Percentiles rank a stretch among this genome's conserved stretches.
Conservation (phyloP, 352 stramenopile genomes). For the Halophytophthora polymorphica region DNA sequence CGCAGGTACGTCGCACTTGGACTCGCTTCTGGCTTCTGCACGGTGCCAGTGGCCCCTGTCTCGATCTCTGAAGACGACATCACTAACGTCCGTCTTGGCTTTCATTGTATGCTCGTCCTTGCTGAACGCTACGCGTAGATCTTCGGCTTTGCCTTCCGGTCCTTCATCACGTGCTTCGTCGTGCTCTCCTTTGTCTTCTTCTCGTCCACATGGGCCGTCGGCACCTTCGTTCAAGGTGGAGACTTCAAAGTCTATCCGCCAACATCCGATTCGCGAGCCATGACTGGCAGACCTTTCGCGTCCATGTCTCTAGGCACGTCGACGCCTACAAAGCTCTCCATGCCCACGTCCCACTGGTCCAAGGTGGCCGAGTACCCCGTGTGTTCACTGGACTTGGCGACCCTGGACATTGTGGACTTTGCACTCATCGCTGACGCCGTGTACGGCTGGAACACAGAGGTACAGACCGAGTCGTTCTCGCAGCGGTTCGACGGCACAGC, state of each 20-base stretch:
- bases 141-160: constrained; percentile 83
- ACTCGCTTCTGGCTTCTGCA: background rate
- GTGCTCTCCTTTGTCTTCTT: constrained; percentile 87
- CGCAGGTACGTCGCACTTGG: constrained; percentile 40
- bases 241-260: constrained; percentile 81
- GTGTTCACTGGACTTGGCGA: constrained; percentile 60
- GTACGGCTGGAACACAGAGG: constrained; percentile 75
- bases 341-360: constrained; percentile 20
- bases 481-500: constrained; percentile 81
- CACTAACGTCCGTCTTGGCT: constrained; percentile 6
- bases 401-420: constrained; percentile 80
- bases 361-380: constrained; percentile 78
- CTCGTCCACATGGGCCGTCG: constrained; percentile 82
- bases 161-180: constrained; percentile 84
- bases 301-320: constrained; percentile 6
- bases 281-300: constrained; percentile 14
- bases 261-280: constrained; percentile 14
- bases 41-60: too few relatives aligned
- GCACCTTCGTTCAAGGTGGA: constrained; percentile 82
- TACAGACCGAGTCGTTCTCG: constrained; percentile 72
- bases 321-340: too few relatives aligned
- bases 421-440: constrained; percentile 79
- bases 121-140: constrained; percentile 29
- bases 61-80: background rate
- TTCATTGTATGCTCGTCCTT: background rate